phyloP scores from a whole-genome alignment of 2,329 filamentous ascomycete species.

The Cladosporium sp. region DNA sequence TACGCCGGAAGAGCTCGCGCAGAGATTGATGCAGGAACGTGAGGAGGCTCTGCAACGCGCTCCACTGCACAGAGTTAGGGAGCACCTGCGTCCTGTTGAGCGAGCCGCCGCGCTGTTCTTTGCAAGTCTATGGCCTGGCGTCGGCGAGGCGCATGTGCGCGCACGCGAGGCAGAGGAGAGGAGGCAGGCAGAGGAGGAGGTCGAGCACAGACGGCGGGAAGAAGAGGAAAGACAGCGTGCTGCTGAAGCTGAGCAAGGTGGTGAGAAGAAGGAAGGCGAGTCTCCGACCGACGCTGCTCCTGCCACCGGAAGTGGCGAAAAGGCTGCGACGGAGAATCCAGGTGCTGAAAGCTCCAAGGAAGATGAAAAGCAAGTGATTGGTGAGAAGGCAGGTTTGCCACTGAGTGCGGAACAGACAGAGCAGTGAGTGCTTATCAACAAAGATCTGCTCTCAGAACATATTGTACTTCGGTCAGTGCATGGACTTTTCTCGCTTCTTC shows the following conservation, averaged over 20 bases:
- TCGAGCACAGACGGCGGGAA: slow-evolving; percentile 22
- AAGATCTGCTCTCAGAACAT: no score
- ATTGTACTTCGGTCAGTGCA: no score
- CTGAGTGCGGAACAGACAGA: not conserved
- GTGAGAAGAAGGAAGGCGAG: slow-evolving; percentile 2
- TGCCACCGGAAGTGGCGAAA: not conserved
- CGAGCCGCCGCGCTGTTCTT: slow-evolving; percentile 58
- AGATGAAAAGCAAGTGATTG: no score
- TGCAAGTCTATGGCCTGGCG: slow-evolving; percentile 58
- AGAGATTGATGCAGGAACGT: slow-evolving; percentile 33
- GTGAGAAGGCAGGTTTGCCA: not conserved
- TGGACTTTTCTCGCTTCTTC: no score
- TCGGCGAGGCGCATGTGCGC: slow-evolving; percentile 58
- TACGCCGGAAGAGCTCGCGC: slow-evolving; percentile 40
- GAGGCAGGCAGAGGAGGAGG: slow-evolving; percentile 24
- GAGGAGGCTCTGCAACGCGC: slow-evolving; percentile 19
- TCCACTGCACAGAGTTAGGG: slow-evolving; percentile 23
- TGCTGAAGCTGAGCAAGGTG: slow-evolving; percentile 1
- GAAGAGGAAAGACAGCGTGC: slow-evolving; percentile 23
- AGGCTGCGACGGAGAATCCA: not conserved
- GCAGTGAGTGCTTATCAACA: not conserved
- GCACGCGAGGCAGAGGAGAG: slow-evolving; percentile 44
- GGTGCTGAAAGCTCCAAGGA: not conserved
- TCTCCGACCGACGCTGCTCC: not conserved
- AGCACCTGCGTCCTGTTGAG: slow-evolving; percentile 45